Evolutionary conservation across 768 basidiomycete species (phyloP).

Genomic region (Lepiota subincarnata): DNA sequence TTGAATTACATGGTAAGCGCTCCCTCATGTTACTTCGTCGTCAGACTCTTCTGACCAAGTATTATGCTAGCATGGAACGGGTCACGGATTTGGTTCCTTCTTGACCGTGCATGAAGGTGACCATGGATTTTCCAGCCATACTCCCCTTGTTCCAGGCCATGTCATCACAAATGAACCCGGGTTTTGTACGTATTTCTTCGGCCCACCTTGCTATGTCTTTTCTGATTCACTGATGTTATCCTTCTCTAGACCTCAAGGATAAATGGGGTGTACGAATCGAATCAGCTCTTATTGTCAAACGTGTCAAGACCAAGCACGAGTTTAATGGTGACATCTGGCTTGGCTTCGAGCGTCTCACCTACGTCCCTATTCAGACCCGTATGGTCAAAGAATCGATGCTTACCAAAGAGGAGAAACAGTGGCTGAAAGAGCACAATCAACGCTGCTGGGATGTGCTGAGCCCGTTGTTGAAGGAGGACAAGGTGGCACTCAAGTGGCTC

Average conservation of each 20-base stretch:
- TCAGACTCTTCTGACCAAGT: slow-evolving; percentile 9
- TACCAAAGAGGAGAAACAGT: slow-evolving; percentile 78
- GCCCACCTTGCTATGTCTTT: neutral
- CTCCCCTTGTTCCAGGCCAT: slow-evolving; percentile 78
- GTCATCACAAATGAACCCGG: slow-evolving; percentile 95
- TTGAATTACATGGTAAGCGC: slow-evolving; percentile 67
- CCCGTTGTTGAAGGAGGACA: slow-evolving; percentile 69
- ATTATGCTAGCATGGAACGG: slow-evolving; percentile 74
- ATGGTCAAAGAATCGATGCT: slow-evolving; percentile 86
- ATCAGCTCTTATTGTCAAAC: slow-evolving; percentile 73
- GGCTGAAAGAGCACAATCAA: slow-evolving; percentile 89
- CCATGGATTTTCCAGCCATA: slow-evolving; percentile 66
- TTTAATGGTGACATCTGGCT: slow-evolving; percentile 79
- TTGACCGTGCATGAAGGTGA: slow-evolving; percentile 84
- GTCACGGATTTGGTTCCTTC: slow-evolving; percentile 87
- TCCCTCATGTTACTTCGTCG: slow-evolving; percentile 7
- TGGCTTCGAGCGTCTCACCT: slow-evolving; percentile 88
- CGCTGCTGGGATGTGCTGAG: slow-evolving; percentile 61
- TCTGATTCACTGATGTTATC: slow-evolving; percentile 12
- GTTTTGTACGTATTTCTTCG: slow-evolving; percentile 56
- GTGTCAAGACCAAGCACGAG: slow-evolving; percentile 63
- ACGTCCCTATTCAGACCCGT: slow-evolving; percentile 89
- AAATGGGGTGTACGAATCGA: slow-evolving; percentile 93
- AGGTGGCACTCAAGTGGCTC: slow-evolving; percentile 78
- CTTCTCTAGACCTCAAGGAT: slow-evolving; percentile 58